These are phyloP conservation scores for Globisporangium echinulatum DNA, from an alignment of 352 stramenopile species.

Conservation along the genomic window DNA sequence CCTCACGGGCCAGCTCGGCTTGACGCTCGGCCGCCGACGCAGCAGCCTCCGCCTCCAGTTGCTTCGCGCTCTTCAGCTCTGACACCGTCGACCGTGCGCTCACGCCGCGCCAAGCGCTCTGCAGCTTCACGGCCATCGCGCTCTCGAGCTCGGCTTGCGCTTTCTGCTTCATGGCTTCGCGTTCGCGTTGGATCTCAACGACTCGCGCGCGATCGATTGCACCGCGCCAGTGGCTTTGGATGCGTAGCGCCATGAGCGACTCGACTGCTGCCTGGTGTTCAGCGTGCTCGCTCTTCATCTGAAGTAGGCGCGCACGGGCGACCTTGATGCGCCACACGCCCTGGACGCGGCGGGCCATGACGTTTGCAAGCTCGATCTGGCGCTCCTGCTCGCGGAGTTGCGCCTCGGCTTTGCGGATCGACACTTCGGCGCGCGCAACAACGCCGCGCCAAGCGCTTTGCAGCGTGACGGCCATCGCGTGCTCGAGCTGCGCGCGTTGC, in stretches of 20 bases:
- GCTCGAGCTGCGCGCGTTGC: constrained; percentile 9
- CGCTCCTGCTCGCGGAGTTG: constrained; percentile 13
- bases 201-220: background rate
- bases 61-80: constrained; percentile 6
- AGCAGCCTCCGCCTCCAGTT: background rate
- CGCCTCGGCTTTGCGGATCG: constrained; percentile 4
- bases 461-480: constrained; percentile 15
- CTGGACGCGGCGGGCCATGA: constrained; percentile 27
- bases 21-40: background rate
- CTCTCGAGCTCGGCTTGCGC: constrained; percentile 6
- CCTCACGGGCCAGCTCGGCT: background rate
- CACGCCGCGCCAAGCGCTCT: constrained; percentile 15
- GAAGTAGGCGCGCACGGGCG: background rate
- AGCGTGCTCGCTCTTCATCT: constrained; percentile 1
- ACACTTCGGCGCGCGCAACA: constrained; percentile 6
- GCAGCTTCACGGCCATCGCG: constrained; percentile 16
- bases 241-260: constrained; percentile 10
- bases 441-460: constrained; percentile 16
- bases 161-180: background rate
- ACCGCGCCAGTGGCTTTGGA: constrained; percentile 9
- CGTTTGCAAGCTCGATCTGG: constrained; percentile 3
- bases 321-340: constrained; percentile 19
- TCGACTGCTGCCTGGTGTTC: constrained; percentile 3
- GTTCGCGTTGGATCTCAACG: background rate
- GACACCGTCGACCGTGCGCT: constrained; percentile 7